These are phyloP conservation scores for Corrigiola litoralis DNA, from an alignment of 179 eudicot genomes.

Conservation along the genomic window DNA sequence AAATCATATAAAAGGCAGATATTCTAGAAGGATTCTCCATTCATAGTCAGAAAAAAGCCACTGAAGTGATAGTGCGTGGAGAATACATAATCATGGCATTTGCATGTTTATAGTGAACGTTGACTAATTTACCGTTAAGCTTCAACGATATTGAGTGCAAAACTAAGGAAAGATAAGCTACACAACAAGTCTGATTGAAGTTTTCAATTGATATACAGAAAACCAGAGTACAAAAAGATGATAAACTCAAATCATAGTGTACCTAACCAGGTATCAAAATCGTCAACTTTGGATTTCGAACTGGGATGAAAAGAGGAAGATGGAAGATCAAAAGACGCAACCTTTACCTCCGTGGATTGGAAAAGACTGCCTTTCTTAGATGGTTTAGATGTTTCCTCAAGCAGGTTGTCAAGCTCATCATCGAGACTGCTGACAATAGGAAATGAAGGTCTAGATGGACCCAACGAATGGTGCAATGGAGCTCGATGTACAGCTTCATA, in stretches of 20 bases:
- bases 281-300: slow-evolving; percentile 54
- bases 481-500: slow-evolving; percentile 5
- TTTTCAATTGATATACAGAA: neutral
- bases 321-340: neutral
- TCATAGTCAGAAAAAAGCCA: too few relatives aligned
- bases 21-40: too few relatives aligned
- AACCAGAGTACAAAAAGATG: neutral
- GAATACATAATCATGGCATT: too few relatives aligned
- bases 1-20: too few relatives aligned
- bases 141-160: neutral
- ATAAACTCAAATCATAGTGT: slow-evolving; percentile 41
- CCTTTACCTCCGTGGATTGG: slow-evolving; percentile 13
- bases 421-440: slow-evolving; percentile 30
- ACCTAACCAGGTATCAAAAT: slow-evolving; percentile 82
- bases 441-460: slow-evolving; percentile 13
- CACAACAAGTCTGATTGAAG: too few relatives aligned
- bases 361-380: slow-evolving; percentile 8
- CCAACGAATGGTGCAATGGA: slow-evolving; percentile 11
- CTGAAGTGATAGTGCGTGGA: too few relatives aligned
- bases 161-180: neutral
- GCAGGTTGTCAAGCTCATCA: slow-evolving; percentile 57
- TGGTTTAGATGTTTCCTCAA: slow-evolving; percentile 39
- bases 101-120: too few relatives aligned
- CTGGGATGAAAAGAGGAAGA: slow-evolving; percentile 22
- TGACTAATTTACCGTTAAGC: too few relatives aligned